A percentile compares a stretch with the other conserved stretches of the same genome.
phyloP scores from a whole-genome alignment of 768 basidiomycete species.

The Suillus plorans region DNA sequence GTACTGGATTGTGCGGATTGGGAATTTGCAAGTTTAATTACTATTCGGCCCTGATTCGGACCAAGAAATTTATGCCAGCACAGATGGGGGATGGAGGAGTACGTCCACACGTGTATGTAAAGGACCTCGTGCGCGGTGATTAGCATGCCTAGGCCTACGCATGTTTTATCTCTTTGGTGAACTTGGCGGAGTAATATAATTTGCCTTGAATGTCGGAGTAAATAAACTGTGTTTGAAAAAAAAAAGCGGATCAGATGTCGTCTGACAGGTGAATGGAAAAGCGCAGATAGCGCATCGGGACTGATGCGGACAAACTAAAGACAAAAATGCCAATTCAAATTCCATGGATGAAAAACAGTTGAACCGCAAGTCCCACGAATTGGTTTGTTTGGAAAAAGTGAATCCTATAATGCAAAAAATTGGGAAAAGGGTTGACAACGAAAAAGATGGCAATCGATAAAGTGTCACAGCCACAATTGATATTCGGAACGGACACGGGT shows the following conservation, averaged over 20 bases:
- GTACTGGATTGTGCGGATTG: background rate
- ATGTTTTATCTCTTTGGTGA: background rate
- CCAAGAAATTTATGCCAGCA: background rate
- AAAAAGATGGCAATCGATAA: background rate
- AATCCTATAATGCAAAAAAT: background rate
- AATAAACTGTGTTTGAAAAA: background rate
- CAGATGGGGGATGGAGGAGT: background rate
- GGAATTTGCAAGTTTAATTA: slow-evolving; percentile 3
- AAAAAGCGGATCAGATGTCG: slow-evolving; percentile 1
- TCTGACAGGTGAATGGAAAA: background rate
- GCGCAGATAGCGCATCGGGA: slow-evolving; percentile 1
- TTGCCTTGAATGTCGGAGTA: slow-evolving; percentile 1
- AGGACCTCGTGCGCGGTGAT: slow-evolving; percentile 6
- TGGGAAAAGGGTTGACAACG: slow-evolving; percentile 1
- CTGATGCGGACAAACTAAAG: background rate
- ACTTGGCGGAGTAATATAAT: background rate
- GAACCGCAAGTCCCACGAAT: slow-evolving; percentile 8
- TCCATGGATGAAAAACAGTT: slow-evolving; percentile 8
- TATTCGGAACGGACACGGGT: slow-evolving; percentile 1
- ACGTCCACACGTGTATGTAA: slow-evolving; percentile 10
- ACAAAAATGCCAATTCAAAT: slow-evolving; percentile 12
- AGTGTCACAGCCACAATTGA: slow-evolving; percentile 1
- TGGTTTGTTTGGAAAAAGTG: background rate
- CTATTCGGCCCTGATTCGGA: background rate
- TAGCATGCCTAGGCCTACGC: background rate